These are phyloP conservation scores for Diaporthe capsici DNA, from an alignment of 2,329 filamentous ascomycete genomes.

Conservation along the genomic window DNA sequence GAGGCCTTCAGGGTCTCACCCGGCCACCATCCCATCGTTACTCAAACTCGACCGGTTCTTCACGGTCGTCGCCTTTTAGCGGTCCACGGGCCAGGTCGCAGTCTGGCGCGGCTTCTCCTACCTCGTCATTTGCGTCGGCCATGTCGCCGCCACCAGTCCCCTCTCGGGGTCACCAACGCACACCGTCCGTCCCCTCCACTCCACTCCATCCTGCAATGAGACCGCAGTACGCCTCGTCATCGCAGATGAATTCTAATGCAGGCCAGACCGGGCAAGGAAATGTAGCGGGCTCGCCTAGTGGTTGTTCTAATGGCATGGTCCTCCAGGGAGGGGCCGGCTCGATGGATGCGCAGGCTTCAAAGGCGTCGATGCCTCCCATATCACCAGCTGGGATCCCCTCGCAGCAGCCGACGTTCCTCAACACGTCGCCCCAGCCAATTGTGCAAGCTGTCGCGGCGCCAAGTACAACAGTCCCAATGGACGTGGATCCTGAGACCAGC, in stretches of 20 bases:
- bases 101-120: conserved; percentile 40
- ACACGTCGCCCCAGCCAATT: conserved; percentile 32
- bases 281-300: conserved; percentile 3
- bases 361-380: conserved; percentile 34
- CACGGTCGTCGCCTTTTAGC: conserved; percentile 39
- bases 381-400: conserved; percentile 41
- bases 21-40: conserved; percentile 41
- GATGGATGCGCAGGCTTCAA: conserved; percentile 9
- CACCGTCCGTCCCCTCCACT: conserved; percentile 41
- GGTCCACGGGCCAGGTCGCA: conserved; percentile 30
- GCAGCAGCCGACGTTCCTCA: conserved; percentile 38
- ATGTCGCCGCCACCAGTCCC: conserved; percentile 43
- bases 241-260: conserved; percentile 37
- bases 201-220: conserved; percentile 56
- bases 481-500: conserved; percentile 35
- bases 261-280: conserved; percentile 25
- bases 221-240: conserved; percentile 47
- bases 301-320: neutral
- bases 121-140: conserved; percentile 39
- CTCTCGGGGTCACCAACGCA: conserved; percentile 40
- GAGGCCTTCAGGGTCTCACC: conserved; percentile 41
- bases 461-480: conserved; percentile 31
- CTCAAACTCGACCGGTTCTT: conserved; percentile 41
- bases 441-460: conserved; percentile 34
- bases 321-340: neutral